Percentiles rank a stretch among this genome's conserved stretches.
Conservation (phyloP, 306 rosid genomes). For the Vachellia collinsii region DNA sequence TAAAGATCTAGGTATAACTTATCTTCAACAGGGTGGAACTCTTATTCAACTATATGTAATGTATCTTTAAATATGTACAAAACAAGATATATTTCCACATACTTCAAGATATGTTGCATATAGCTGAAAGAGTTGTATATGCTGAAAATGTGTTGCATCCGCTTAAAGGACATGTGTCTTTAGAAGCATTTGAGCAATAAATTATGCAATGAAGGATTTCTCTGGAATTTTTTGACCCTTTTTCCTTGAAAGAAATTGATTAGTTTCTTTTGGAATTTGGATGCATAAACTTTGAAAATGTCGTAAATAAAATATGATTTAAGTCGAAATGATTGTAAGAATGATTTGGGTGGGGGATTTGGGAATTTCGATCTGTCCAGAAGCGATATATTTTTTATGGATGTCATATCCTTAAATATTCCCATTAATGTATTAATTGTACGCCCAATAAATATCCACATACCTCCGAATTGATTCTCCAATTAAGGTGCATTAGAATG, state of each 20-base stretch:
- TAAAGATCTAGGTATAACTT: no score
- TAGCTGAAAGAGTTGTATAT: no score
- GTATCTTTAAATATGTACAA: no score
- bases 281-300: background rate
- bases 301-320: background rate
- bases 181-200: no score
- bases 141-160: no score
- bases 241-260: background rate
- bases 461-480: slow-evolving; percentile 32
- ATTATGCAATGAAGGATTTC: no score
- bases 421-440: background rate
- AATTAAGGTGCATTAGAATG: slow-evolving; percentile 18
- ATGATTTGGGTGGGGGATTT: background rate
- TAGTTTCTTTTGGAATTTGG: background rate
- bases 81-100: no score
- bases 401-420: background rate
- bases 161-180: no score
- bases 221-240: no score
- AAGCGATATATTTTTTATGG: background rate
- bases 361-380: background rate
- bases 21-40: no score
- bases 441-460: slow-evolving; percentile 7
- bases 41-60: no score
- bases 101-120: no score
- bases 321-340: background rate